These are phyloP conservation scores for Sphaerosporella brunnea DNA, from an alignment of 495 filamentous ascomycete genomes.

Conservation along the genomic window DNA sequence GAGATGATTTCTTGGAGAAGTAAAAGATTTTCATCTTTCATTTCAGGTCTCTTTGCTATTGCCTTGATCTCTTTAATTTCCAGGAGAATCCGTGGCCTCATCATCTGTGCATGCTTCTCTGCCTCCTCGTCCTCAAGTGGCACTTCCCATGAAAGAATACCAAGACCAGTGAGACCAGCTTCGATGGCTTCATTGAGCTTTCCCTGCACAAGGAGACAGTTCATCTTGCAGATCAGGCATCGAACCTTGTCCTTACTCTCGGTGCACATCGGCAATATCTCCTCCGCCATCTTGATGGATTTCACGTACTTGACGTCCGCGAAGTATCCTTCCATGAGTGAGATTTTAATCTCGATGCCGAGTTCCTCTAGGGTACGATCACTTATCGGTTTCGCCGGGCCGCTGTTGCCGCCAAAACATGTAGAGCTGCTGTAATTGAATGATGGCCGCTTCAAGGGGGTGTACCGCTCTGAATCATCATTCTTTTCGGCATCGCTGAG, in stretches of 20 bases:
- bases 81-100: constrained; percentile 24
- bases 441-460: constrained; percentile 12
- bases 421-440: background rate
- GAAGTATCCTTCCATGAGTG: constrained; percentile 25
- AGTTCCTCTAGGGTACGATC: constrained; percentile 16
- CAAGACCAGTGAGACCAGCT: constrained; percentile 21
- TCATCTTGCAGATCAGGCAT: constrained; percentile 26
- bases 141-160: constrained; percentile 24
- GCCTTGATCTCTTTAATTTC: constrained; percentile 21
- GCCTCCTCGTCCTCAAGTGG: constrained; percentile 23
- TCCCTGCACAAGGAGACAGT: constrained; percentile 24
- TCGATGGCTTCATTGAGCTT: constrained; percentile 25
- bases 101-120: constrained; percentile 19
- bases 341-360: constrained; percentile 23
- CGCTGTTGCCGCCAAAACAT: background rate
- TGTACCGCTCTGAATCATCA: constrained; percentile 6
- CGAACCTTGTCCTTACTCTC: constrained; percentile 23
- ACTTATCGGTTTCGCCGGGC: background rate
- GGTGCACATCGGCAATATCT: constrained; percentile 19
- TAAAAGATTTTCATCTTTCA: constrained; percentile 24
- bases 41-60: constrained; percentile 17
- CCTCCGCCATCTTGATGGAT: constrained; percentile 20
- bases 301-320: constrained; percentile 25
- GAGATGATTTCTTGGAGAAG: constrained; percentile 26
- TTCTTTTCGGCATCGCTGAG: constrained; percentile 19